Conservation (phyloP, 2,329 filamentous ascomycete species). For the Scedosporium dehoogii region DNA sequence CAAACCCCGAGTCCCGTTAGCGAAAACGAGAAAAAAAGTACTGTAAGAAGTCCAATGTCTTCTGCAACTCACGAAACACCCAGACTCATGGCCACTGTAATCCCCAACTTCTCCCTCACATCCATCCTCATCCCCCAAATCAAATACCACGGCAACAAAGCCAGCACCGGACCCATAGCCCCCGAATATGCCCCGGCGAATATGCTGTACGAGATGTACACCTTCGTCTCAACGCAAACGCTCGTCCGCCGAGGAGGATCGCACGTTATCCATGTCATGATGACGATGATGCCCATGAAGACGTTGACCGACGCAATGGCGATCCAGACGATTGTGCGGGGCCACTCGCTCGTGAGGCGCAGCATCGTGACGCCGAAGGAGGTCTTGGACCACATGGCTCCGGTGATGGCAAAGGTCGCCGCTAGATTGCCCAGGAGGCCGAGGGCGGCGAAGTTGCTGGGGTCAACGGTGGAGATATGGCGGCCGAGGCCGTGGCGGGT, state of each 20-base stretch:
- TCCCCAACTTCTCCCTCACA: background rate
- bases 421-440: background rate
- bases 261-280: conserved; percentile 17
- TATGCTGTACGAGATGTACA: background rate
- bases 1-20: background rate
- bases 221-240: background rate
- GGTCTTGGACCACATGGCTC: conserved; percentile 16
- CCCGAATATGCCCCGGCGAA: background rate
- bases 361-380: conserved; percentile 19
- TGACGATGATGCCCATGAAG: conserved; percentile 11
- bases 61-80: background rate
- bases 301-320: conserved; percentile 15
- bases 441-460: conserved; percentile 3
- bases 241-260: conserved; percentile 11
- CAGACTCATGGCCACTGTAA: background rate
- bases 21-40: background rate
- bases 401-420: background rate
- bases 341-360: conserved; percentile 15
- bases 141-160: background rate
- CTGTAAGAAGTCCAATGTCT: background rate
- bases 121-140: background rate
- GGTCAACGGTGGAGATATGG: conserved; percentile 8
- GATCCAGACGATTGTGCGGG: conserved; percentile 16
- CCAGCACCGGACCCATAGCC: background rate
- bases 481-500: conserved; percentile 11